A percentile compares a stretch with the other conserved stretches of the same genome.
Conservation (phyloP, 2,329 filamentous ascomycete genomes). For the Torrubiella hemipterigena region DNA sequence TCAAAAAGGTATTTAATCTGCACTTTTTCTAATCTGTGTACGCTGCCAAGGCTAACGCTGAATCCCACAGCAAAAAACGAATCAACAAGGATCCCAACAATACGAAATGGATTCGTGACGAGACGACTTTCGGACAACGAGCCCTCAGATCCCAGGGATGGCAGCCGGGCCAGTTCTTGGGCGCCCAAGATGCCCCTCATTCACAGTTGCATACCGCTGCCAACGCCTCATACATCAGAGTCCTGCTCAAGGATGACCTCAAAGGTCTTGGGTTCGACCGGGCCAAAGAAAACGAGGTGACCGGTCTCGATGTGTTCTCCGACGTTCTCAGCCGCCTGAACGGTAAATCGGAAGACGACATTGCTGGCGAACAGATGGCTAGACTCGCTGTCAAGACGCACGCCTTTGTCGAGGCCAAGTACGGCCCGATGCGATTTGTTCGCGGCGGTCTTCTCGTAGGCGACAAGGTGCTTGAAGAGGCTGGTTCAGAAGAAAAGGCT, state of each 20-base stretch:
- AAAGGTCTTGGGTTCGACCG: constrained; percentile 77
- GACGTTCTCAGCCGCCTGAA: constrained; percentile 81
- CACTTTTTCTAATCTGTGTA: no score
- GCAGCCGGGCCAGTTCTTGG: constrained; percentile 74
- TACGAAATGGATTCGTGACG: constrained; percentile 79
- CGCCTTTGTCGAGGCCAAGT: constrained; percentile 62
- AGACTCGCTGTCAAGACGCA: constrained; percentile 60
- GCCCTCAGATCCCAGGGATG: constrained; percentile 85
- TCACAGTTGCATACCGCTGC: constrained; percentile 66
- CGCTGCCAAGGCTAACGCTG: neutral
- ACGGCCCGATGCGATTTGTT: constrained; percentile 76
- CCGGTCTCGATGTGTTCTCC: constrained; percentile 78
- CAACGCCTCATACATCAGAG: constrained; percentile 75
- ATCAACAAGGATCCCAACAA: constrained; percentile 92
- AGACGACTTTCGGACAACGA: constrained; percentile 73
- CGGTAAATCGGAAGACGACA: constrained; percentile 64
- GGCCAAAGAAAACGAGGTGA: constrained; percentile 63
- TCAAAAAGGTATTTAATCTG: constrained; percentile 1
- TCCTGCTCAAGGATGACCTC: constrained; percentile 80
- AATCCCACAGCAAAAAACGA: constrained; percentile 36
- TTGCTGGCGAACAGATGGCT: constrained; percentile 57
- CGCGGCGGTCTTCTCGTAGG: constrained; percentile 62
- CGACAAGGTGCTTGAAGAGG: constrained; percentile 35
- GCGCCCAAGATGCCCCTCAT: constrained; percentile 64
- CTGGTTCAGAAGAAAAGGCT: constrained; percentile 8